Evolutionary conservation across 768 basidiomycete species (phyloP).

Genomic region (Tylopilus intermedius): DNA sequence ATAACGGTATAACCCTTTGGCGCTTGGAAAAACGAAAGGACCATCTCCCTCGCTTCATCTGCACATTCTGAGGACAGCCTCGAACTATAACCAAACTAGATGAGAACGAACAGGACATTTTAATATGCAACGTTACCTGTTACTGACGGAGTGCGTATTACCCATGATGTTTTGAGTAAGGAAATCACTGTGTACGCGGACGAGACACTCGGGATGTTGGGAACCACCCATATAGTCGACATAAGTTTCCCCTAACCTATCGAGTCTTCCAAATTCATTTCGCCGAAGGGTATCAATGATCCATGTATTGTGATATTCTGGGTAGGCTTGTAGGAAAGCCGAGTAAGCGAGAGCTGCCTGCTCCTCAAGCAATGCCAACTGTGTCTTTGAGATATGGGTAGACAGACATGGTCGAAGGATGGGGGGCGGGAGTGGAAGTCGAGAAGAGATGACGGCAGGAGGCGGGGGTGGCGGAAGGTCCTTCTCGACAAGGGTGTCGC

Average conservation of each 20-base stretch:
- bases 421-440: neutral
- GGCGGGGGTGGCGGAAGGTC: neutral
- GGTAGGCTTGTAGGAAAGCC: conserved; percentile 42
- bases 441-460: neutral
- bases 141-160: conserved; percentile 81
- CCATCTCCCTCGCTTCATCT: conserved; percentile 63
- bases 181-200: conserved; percentile 65
- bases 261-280: conserved; percentile 57
- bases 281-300: conserved; percentile 63
- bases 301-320: conserved; percentile 65
- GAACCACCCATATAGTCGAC: conserved; percentile 86
- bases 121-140: conserved; percentile 44
- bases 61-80: conserved; percentile 62
- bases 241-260: conserved; percentile 64
- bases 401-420: conserved; percentile 9
- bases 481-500: neutral
- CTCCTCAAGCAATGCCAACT: conserved; percentile 23
- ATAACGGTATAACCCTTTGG: conserved; percentile 73
- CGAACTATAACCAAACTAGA: conserved; percentile 44
- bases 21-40: conserved; percentile 74
- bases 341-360: conserved; percentile 42
- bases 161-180: conserved; percentile 64
- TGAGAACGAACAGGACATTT: neutral
- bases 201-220: conserved; percentile 73
- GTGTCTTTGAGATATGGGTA: conserved; percentile 26